A percentile compares a stretch with the other conserved stretches of the same genome.
Conservation (phyloP, 2,329 filamentous ascomycete species). For the Penicillium sp. region DNA sequence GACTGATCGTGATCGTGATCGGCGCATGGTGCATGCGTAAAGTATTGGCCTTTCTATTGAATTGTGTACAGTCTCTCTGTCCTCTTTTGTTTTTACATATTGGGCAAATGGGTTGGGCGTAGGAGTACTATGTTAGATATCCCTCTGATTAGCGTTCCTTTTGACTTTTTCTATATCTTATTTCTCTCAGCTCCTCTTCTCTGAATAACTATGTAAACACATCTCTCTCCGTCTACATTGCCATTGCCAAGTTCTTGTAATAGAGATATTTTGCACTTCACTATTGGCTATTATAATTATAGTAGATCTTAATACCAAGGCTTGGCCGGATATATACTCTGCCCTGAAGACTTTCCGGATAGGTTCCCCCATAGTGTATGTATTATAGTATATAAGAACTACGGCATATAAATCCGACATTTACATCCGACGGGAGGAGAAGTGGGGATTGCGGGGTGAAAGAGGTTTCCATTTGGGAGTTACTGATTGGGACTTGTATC, state of each 20-base stretch:
- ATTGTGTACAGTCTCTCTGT: slow-evolving; percentile 9
- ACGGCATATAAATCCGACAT: not conserved
- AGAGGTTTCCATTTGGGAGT: not conserved
- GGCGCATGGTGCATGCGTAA: slow-evolving; percentile 27
- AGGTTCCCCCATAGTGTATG: not conserved
- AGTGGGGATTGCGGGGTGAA: not conserved
- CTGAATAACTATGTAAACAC: not conserved
- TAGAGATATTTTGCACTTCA: not conserved
- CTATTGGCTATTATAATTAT: too few species aligned
- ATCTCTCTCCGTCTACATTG: not conserved
- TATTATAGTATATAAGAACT: too few species aligned
- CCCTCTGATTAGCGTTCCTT: slow-evolving; percentile 6
- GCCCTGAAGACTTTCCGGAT: not conserved
- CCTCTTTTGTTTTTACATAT: slow-evolving; percentile 11
- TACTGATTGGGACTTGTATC: not conserved
- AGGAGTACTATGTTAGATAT: slow-evolving; percentile 10
- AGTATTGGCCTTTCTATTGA: not conserved
- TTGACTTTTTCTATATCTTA: not conserved
- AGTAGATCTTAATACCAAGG: not conserved
- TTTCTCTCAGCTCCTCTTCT: not conserved
- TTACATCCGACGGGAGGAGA: not conserved
- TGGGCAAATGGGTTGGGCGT: slow-evolving; percentile 13
- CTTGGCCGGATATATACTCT: not conserved
- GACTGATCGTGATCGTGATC: slow-evolving; percentile 26
- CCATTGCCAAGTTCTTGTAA: too few species aligned